phyloP scores from a whole-genome alignment of 306 rosid species.

The Ochetophila trinervis region DNA sequence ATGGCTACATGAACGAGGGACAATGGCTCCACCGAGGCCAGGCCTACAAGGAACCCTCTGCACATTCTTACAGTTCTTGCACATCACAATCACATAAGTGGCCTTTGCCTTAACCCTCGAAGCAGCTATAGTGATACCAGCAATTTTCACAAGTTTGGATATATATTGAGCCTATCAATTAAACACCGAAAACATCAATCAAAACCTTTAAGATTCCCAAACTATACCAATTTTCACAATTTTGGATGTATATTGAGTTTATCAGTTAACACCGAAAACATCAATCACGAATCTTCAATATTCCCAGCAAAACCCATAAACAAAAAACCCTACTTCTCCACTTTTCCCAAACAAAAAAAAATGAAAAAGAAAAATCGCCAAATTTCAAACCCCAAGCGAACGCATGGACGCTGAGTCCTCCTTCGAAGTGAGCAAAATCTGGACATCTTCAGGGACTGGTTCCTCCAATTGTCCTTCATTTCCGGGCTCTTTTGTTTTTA shows the following conservation, averaged over 20 bases:
- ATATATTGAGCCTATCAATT: slow-evolving; percentile 70
- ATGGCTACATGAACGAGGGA: slow-evolving; percentile 94
- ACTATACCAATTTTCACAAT: slow-evolving; percentile 66
- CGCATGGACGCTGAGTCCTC: slow-evolving; percentile 81
- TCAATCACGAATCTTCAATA: neutral
- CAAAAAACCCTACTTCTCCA: neutral
- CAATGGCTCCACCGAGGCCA: slow-evolving; percentile 96
- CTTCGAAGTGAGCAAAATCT: slow-evolving; percentile 82
- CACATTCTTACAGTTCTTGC: slow-evolving; percentile 82
- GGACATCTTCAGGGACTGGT: slow-evolving; percentile 73
- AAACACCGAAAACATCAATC: neutral
- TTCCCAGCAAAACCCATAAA: neutral
- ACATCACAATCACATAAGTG: slow-evolving; percentile 79
- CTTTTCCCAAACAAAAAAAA: slow-evolving; percentile 1
- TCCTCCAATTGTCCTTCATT: slow-evolving; percentile 90
- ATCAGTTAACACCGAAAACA: neutral
- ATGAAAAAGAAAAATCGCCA: neutral
- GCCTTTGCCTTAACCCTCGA: slow-evolving; percentile 97
- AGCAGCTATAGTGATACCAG: slow-evolving; percentile 95
- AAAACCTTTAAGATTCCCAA: neutral
- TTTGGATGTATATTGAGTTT: slow-evolving; percentile 83
- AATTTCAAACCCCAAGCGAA: slow-evolving; percentile 67
- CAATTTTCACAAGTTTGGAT: slow-evolving; percentile 76
- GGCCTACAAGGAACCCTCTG: slow-evolving; percentile 87
- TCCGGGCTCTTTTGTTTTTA: slow-evolving; percentile 80